phyloP scores from a whole-genome alignment of 441 rosid genomes.

The Codiaeum variegatum region DNA sequence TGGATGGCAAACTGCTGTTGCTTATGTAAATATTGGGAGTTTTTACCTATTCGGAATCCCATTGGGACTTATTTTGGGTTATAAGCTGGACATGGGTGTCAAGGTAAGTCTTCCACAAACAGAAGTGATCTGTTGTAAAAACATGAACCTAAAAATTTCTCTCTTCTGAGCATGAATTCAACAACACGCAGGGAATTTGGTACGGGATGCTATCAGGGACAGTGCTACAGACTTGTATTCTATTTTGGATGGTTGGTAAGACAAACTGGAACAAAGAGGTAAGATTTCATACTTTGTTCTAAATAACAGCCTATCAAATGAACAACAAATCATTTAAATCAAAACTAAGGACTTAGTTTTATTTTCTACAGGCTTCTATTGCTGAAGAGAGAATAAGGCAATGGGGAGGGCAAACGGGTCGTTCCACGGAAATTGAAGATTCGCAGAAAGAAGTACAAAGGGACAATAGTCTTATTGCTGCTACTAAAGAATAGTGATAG shows the following conservation, averaged over 20 bases:
- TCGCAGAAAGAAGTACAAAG: not conserved
- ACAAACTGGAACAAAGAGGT: slow-evolving; percentile 64
- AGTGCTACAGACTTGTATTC: slow-evolving; percentile 36
- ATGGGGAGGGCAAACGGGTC: slow-evolving; percentile 50
- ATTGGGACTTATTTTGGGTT: slow-evolving; percentile 44
- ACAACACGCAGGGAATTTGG: slow-evolving; percentile 52
- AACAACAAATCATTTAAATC: not conserved
- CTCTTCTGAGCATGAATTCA: not conserved
- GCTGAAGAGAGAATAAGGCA: slow-evolving; percentile 49
- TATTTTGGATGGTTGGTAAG: slow-evolving; percentile 37
- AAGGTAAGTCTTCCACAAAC: slow-evolving; percentile 21
- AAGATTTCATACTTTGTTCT: not conserved
- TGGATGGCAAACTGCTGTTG: slow-evolving; percentile 60
- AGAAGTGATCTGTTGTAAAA: no score
- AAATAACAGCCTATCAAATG: not conserved
- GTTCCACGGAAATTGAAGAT: not conserved
- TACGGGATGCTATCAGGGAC: slow-evolving; percentile 51
- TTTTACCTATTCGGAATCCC: slow-evolving; percentile 55
- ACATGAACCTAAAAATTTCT: no score
- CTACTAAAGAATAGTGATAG: not conserved
- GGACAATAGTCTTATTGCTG: not conserved
- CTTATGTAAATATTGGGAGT: slow-evolving; percentile 53
- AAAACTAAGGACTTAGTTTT: not conserved
- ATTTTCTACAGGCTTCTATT: slow-evolving; percentile 44
- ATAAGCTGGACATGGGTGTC: slow-evolving; percentile 39